Percentiles rank a stretch among this genome's conserved stretches.
These are phyloP conservation scores for Dioszegia aurantiaca DNA, from an alignment of 768 basidiomycete species.

Conservation along the genomic window DNA sequence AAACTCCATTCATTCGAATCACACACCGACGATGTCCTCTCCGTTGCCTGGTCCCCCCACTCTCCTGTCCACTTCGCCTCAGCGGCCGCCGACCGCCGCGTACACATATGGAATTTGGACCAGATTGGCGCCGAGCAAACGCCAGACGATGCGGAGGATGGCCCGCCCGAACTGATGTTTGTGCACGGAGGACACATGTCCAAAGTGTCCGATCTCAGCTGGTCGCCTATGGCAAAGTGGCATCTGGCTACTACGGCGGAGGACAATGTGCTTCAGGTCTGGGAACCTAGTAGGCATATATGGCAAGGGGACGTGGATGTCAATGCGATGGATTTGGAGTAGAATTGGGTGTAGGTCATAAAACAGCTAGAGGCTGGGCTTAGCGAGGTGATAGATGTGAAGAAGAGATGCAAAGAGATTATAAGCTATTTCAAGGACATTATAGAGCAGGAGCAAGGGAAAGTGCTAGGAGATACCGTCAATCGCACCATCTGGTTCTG, in stretches of 20 bases:
- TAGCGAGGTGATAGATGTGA: no score
- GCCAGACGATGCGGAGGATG: slow-evolving; percentile 97
- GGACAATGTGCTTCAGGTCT: slow-evolving; percentile 94
- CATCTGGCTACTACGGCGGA: slow-evolving; percentile 84
- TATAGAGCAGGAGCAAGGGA: no score
- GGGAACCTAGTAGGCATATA: slow-evolving; percentile 93
- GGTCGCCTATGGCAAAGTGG: slow-evolving; percentile 82
- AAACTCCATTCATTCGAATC: slow-evolving; percentile 86
- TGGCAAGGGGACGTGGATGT: slow-evolving; percentile 85
- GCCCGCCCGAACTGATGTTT: slow-evolving; percentile 92
- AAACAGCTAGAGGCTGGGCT: no score
- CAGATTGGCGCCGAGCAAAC: slow-evolving; percentile 93
- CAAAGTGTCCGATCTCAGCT: slow-evolving; percentile 87
- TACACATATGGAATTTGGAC: slow-evolving; percentile 92
- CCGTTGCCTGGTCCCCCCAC: slow-evolving; percentile 92
- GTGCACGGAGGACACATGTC: slow-evolving; percentile 75
- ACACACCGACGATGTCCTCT: slow-evolving; percentile 91
- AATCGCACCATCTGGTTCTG: not conserved
- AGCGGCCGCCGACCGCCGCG: slow-evolving; percentile 84
- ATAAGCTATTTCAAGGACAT: not conserved
- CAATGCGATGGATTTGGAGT: slow-evolving; percentile 78
- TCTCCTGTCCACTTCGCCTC: slow-evolving; percentile 89
- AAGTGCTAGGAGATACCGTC: not conserved
- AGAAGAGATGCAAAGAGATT: not conserved
- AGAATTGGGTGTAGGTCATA: slow-evolving; percentile 51